These are phyloP conservation scores for Gossypium herbaceum DNA, from an alignment of 345 rosid species.

Conservation along the genomic window DNA sequence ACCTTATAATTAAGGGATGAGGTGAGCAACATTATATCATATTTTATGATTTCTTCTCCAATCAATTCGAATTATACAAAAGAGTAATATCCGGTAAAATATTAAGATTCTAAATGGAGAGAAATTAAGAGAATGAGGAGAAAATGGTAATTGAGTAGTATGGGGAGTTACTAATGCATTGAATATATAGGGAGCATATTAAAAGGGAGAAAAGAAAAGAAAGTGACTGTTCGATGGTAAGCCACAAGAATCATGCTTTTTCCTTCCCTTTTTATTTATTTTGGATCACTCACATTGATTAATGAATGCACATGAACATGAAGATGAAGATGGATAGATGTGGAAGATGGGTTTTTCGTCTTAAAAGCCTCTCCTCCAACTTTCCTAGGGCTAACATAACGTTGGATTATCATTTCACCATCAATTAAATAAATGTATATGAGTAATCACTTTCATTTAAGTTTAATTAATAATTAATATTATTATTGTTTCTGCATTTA, in stretches of 20 bases:
- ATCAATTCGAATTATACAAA: no score
- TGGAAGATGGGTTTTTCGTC: constrained; percentile 35
- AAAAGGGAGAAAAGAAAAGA: constrained; percentile 12
- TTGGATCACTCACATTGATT: constrained; percentile 30
- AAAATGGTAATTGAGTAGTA: constrained; percentile 7
- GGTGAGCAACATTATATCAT: no score
- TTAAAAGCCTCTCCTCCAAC: constrained; percentile 25
- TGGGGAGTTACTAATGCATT: constrained; percentile 15
- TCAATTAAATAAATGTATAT: no score
- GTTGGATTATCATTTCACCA: no score
- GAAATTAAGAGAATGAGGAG: background rate
- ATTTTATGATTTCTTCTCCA: no score
- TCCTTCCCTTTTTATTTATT: constrained; percentile 32
- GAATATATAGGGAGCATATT: constrained; percentile 14
- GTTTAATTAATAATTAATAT: no score
- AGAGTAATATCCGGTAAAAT: background rate
- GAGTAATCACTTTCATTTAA: no score
- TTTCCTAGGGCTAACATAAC: background rate
- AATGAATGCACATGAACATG: constrained; percentile 62
- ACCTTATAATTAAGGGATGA: no score
- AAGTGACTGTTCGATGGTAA: constrained; percentile 31
- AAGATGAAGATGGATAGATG: constrained; percentile 42
- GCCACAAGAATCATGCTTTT: constrained; percentile 56
- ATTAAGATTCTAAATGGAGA: background rate
- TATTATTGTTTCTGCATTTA: no score